Base-by-base conservation (phyloP, 2,329 filamentous ascomycete species). In the Fusarium kyushuense region DNA sequence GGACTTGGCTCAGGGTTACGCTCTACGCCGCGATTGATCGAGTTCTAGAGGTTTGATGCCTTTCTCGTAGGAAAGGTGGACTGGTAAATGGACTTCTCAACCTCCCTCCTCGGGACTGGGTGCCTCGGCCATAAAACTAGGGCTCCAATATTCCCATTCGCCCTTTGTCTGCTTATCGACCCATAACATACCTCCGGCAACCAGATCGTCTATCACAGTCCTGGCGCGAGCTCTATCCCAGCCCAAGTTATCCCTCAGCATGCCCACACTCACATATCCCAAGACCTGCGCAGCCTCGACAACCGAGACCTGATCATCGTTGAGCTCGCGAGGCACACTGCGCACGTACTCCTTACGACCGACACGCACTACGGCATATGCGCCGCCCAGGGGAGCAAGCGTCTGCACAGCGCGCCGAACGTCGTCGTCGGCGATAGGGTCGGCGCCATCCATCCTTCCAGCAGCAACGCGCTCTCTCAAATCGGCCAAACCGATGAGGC, bases 121-220 rank as follows among this genome's bases (percentile, higher is more conserved):
- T 17, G 76, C 72, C 40, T 83, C 83, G 4, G 84, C 77, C 83
- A 94, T 92, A 64, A 92, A 92, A 0, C 90, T 89, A 1, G 92
- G 92, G 61, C 89, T 92, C 96, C 96, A 99, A 74, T 97, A 99
- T 79, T 98, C 94, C 79, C 90, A 94, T 81, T 98, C 95, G 19
- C 77, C 78, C 11, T 87, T 84, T 12, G 82, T 89, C 80, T 97
- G 94, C 70, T 88, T 89, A 79, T 99, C 96, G 8, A 98, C 89
- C 96, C 96, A 99, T 16, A 99, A 88, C 83, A 99, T 87, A 53
- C 94, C 93, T 74, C 96, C 93, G 1, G 90, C 89, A 52, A 98
- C 84, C 33, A 99, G 82, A 78, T 99, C 96, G 65, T 97, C 93
- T 52, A 98, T 86, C 3, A 95, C 94, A 0, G 96, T 97, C 76